Evolutionary conservation across 305 asterid species (phyloP).

Genomic region (Fraxinus baroniana): DNA sequence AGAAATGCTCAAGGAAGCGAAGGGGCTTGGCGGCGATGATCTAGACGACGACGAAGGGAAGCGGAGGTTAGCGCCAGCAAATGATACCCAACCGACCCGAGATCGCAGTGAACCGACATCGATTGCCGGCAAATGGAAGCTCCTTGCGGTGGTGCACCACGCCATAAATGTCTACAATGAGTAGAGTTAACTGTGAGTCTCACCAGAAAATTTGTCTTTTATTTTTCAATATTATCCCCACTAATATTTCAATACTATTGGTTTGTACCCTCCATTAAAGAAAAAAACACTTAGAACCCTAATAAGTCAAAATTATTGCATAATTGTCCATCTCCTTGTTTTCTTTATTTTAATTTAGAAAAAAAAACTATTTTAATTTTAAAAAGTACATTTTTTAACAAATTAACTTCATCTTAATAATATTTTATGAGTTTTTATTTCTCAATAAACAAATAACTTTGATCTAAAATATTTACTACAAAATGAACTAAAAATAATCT

Average conservation of each 20-base stretch:
- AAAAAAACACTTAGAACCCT: neutral
- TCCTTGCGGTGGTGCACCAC: slow-evolving; percentile 74
- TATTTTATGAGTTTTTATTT: too few species aligned
- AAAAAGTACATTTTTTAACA: too few species aligned
- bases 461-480: too few species aligned
- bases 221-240: neutral
- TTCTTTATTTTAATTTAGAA: too few species aligned
- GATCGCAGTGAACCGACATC: slow-evolving; percentile 49
- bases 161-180: slow-evolving; percentile 38
- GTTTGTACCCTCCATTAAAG: neutral
- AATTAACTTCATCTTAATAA: too few species aligned
- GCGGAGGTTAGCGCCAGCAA: slow-evolving; percentile 53
- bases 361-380: too few species aligned
- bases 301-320: neutral
- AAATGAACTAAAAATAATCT: too few species aligned
- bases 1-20: slow-evolving; percentile 39
- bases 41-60: slow-evolving; percentile 22
- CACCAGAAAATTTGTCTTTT: neutral
- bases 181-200: neutral
- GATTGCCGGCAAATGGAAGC: slow-evolving; percentile 65
- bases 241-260: neutral
- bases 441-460: too few species aligned
- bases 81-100: slow-evolving; percentile 55
- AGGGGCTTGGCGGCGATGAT: slow-evolving; percentile 19
- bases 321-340: neutral